These are phyloP conservation scores for Albatrellus ellisii DNA, from an alignment of 768 basidiomycete genomes.

Conservation along the genomic window DNA sequence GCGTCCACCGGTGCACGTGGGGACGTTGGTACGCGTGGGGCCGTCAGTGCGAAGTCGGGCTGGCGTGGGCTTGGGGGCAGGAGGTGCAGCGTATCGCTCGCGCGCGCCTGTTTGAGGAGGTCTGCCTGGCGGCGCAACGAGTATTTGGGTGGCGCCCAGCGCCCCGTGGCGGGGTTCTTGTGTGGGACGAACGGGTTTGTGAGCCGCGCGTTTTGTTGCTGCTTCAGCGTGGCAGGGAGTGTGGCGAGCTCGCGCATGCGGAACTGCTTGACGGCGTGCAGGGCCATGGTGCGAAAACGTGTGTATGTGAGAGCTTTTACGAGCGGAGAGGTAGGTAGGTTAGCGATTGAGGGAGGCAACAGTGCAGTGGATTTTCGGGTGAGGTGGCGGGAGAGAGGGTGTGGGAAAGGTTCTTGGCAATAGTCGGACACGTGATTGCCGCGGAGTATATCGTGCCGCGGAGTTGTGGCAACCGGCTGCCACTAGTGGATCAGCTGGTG, in stretches of 20 bases:
- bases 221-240: conserved; percentile 15
- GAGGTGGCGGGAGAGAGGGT: too few relatives aligned
- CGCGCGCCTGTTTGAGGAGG: conserved; percentile 58
- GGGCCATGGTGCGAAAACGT: too few relatives aligned
- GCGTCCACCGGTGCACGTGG: conserved; percentile 8
- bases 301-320: too few relatives aligned
- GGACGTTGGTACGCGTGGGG: conserved; percentile 14
- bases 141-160: conserved; percentile 59
- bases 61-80: conserved; percentile 63
- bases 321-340: too few relatives aligned
- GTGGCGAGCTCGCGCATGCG: conserved; percentile 32
- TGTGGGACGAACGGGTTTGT: conserved; percentile 61
- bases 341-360: too few relatives aligned
- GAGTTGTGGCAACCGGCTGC: too few relatives aligned
- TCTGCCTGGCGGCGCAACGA: conserved; percentile 71
- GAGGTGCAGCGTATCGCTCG: conserved; percentile 35
- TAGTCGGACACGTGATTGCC: too few relatives aligned
- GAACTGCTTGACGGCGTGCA: conserved; percentile 30
- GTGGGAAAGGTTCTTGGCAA: too few relatives aligned
- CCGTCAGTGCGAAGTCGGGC: conserved; percentile 15
- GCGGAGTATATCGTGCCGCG: too few relatives aligned
- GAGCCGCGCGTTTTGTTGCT: conserved; percentile 12
- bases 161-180: conserved; percentile 41
- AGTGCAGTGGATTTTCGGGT: too few relatives aligned
- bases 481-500: too few relatives aligned